These are phyloP conservation scores for Pseudogymnoascus sp. DNA, from an alignment of 2,329 filamentous ascomycete species.

Conservation along the genomic window DNA sequence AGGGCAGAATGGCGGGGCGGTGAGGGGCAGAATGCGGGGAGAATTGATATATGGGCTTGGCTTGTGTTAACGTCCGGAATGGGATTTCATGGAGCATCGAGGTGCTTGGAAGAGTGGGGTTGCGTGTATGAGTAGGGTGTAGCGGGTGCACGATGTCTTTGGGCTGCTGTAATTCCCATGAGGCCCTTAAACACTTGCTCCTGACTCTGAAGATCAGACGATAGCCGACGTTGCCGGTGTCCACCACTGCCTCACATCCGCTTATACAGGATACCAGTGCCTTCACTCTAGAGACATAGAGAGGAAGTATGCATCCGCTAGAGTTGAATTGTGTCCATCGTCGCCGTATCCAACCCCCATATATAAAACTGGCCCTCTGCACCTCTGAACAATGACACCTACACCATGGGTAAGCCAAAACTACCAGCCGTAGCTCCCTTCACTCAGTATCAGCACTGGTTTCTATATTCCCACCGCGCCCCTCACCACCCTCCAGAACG, in stretches of 20 bases:
- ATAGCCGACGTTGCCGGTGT: neutral
- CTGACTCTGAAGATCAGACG: neutral
- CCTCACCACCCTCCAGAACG: slow-evolving; percentile 7
- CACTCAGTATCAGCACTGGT: slow-evolving; percentile 4
- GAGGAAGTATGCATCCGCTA: too few relatives aligned
- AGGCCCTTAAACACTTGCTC: neutral
- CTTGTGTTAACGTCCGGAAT: neutral
- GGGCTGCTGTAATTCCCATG: too few relatives aligned
- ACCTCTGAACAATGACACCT: neutral
- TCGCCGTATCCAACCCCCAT: neutral
- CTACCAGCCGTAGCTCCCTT: neutral
- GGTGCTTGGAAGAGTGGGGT: neutral
- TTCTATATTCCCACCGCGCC: neutral
- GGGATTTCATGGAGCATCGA: neutral
- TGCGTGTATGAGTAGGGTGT: neutral
- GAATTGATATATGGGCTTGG: neutral
- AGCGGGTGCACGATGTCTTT: neutral
- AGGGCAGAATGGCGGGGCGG: neutral
- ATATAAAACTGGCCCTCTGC: neutral
- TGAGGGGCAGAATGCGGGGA: slow-evolving; percentile 4
- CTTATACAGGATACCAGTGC: neutral
- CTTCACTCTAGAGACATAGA: neutral
- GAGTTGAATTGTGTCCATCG: neutral
- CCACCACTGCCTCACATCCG: neutral
- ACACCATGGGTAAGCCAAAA: neutral